Percentiles rank a stretch among this genome's conserved stretches.
Conservation (phyloP, 176 grass and related monocot genomes). For the Canna indica region DNA sequence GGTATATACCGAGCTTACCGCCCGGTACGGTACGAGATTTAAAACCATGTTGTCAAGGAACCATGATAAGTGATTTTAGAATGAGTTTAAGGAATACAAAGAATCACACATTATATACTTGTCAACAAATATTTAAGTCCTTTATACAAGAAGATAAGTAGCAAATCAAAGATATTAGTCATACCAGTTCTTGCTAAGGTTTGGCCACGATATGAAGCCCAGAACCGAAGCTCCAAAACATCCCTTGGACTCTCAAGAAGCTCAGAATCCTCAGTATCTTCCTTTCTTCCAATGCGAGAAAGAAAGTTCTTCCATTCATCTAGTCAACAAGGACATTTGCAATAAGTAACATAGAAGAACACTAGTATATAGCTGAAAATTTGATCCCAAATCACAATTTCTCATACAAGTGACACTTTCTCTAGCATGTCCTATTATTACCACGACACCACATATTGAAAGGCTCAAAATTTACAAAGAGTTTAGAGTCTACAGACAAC, state of each 20-base stretch:
- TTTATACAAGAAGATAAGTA: neutral
- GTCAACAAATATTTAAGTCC: neutral
- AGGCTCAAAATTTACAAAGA: too few species aligned
- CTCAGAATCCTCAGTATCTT: conserved; percentile 68
- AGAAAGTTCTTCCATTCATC: conserved; percentile 97
- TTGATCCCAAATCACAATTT: too few species aligned
- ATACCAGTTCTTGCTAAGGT: conserved; percentile 91
- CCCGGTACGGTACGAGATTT: too few species aligned
- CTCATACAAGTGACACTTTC: too few species aligned
- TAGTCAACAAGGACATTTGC: conserved; percentile 29
- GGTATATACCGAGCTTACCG: too few species aligned
- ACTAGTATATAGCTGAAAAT: neutral
- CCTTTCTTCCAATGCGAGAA: conserved; percentile 70
- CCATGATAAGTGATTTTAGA: neutral
- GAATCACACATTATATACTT: neutral
- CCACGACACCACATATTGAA: too few species aligned
- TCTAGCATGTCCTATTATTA: too few species aligned
- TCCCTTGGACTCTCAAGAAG: conserved; percentile 56
- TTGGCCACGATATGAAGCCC: conserved; percentile 93
- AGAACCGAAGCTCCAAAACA: conserved; percentile 70
- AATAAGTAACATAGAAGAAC: neutral
- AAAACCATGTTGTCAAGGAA: neutral
- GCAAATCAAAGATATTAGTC: neutral
- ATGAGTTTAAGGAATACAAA: neutral
- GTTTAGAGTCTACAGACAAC: too few species aligned